Conservation (phyloP, 306 rosid species). For the Acacia melanoxylon region DNA sequence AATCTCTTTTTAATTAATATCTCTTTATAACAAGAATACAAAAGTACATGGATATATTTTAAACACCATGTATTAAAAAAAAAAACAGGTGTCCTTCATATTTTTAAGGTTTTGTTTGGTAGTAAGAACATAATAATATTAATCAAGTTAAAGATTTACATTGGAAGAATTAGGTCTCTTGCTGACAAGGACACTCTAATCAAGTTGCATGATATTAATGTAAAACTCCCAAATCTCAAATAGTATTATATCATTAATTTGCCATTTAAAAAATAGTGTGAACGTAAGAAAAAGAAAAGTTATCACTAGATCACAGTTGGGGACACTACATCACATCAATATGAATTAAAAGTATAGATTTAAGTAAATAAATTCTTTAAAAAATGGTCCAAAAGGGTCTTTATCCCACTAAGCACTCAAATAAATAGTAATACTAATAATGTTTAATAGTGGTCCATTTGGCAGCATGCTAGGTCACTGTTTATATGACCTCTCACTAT, state of each 20-base stretch:
- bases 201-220: neutral
- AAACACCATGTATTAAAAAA: neutral
- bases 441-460: conserved; percentile 30
- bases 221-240: neutral
- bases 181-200: neutral
- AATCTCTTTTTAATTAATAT: too few species aligned
- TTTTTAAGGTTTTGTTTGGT: neutral
- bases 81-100: neutral
- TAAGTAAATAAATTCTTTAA: conserved; percentile 14
- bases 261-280: neutral
- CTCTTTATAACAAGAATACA: neutral
- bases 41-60: neutral
- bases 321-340: conserved; percentile 26
- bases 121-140: neutral
- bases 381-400: conserved; percentile 23
- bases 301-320: neutral
- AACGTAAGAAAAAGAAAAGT: conserved; percentile 7
- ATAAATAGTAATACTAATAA: neutral
- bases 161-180: neutral
- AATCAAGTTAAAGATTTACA: neutral
- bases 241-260: neutral
- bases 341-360: neutral
- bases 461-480: conserved; percentile 33
- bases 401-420: conserved; percentile 32
- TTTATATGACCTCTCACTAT: conserved; percentile 34